Conservation (phyloP, 805 yeast species). For the Cyberlindnera sargentensis region DNA sequence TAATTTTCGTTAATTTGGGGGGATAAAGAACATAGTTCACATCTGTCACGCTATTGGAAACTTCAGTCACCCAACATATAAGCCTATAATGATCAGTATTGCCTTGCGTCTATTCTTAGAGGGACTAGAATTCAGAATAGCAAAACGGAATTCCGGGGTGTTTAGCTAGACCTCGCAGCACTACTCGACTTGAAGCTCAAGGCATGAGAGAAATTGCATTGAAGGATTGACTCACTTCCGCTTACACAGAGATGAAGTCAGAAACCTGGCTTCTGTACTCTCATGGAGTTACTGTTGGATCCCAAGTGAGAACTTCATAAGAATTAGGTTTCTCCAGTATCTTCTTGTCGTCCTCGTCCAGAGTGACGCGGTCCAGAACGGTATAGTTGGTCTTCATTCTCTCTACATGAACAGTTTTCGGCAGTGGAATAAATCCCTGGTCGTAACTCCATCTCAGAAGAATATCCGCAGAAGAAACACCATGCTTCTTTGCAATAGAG, state of each 20-base stretch:
- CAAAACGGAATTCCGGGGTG: no score
- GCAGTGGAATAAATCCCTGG: conserved; percentile 19
- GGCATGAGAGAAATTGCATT: no score
- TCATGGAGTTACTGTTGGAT: conserved; percentile 12
- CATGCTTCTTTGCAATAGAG: conserved; percentile 18
- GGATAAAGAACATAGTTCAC: no score
- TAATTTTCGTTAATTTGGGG: no score
- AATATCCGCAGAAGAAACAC: conserved; percentile 14
- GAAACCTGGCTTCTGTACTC: neutral
- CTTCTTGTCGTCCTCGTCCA: conserved; percentile 18
- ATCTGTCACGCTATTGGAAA: no score
- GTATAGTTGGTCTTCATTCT: conserved; percentile 15
- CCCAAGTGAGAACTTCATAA: conserved; percentile 17
- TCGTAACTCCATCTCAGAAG: conserved; percentile 19
- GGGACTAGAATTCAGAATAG: no score
- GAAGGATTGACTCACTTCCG: neutral
- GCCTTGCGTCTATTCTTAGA: no score
- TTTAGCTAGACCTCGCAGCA: no score
- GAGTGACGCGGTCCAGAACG: conserved; percentile 15
- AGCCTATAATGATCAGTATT: no score
- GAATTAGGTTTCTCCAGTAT: conserved; percentile 14
- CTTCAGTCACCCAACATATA: no score
- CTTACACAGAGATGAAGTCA: neutral
- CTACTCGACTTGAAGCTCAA: no score
- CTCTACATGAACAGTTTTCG: conserved; percentile 13